phyloP scores from a whole-genome alignment of 2,329 filamentous ascomycete species.

The Dactylonectria macrodidyma region DNA sequence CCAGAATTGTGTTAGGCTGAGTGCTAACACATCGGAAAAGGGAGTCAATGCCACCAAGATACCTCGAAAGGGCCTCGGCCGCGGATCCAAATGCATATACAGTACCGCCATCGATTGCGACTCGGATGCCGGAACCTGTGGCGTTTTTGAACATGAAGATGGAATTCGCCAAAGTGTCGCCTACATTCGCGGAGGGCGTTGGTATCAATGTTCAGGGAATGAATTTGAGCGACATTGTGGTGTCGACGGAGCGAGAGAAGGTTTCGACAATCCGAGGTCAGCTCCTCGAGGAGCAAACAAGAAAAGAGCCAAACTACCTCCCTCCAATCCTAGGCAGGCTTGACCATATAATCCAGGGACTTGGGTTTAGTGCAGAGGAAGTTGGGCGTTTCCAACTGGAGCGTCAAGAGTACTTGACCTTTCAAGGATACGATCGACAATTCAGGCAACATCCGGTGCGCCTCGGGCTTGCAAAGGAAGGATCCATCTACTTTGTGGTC shows the following conservation, averaged over 20 bases:
- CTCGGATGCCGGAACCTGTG: slow-evolving; percentile 64
- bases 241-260: slow-evolving; percentile 66
- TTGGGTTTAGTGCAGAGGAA: slow-evolving; percentile 69
- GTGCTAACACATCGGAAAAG: slow-evolving; percentile 65
- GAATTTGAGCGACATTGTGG: slow-evolving; percentile 69
- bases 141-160: slow-evolving; percentile 73
- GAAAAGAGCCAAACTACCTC: slow-evolving; percentile 73
- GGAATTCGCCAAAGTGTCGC: slow-evolving; percentile 70
- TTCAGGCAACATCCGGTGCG: slow-evolving; percentile 65
- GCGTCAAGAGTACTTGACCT: slow-evolving; percentile 69
- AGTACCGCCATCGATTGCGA: slow-evolving; percentile 58
- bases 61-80: slow-evolving; percentile 64
- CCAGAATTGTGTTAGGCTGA: slow-evolving; percentile 64
- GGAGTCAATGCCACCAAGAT: slow-evolving; percentile 64
- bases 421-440: slow-evolving; percentile 67
- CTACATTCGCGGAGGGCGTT: slow-evolving; percentile 69
- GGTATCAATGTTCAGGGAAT: slow-evolving; percentile 64
- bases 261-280: slow-evolving; percentile 64
- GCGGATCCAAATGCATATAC: slow-evolving; percentile 66
- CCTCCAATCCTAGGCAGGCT: slow-evolving; percentile 74
- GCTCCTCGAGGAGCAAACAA: slow-evolving; percentile 70
- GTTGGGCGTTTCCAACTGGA: slow-evolving; percentile 67
- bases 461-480: slow-evolving; percentile 71
- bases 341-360: slow-evolving; percentile 67
- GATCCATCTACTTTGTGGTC: slow-evolving; percentile 75